These are phyloP conservation scores for Ambrosiella xylebori DNA, from an alignment of 2,329 filamentous ascomycete genomes.

Conservation along the genomic window DNA sequence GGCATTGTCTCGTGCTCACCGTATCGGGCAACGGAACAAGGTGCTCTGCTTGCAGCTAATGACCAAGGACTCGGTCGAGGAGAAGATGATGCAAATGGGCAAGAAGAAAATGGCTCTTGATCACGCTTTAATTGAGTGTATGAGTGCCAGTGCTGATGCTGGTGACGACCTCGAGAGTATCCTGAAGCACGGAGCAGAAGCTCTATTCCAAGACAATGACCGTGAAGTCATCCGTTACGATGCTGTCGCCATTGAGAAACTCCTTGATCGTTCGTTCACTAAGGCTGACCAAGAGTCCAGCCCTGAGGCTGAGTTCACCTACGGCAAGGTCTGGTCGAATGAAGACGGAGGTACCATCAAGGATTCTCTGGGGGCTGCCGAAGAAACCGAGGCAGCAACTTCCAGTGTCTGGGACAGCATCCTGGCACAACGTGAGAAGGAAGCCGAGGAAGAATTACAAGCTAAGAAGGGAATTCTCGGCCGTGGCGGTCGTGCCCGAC, in stretches of 20 bases:
- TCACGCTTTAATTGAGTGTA: conserved; percentile 81
- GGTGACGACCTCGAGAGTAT: conserved; percentile 73
- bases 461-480: conserved; percentile 55
- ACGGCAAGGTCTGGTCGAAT: conserved; percentile 84
- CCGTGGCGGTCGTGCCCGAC: conserved; percentile 60
- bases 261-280: conserved; percentile 75
- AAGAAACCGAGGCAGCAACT: conserved; percentile 33
- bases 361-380: conserved; percentile 26
- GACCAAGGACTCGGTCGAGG: conserved; percentile 75
- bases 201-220: conserved; percentile 62
- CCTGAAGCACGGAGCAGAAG: conserved; percentile 69
- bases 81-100: conserved; percentile 91
- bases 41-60: conserved; percentile 91
- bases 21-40: conserved; percentile 91
- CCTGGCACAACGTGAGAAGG: conserved; percentile 61
- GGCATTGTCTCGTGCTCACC: conserved; percentile 80
- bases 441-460: conserved; percentile 56
- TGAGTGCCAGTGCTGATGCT: conserved; percentile 68
- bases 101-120: conserved; percentile 93
- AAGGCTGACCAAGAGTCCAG: conserved; percentile 37
- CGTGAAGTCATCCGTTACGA: conserved; percentile 70
- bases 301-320: conserved; percentile 51
- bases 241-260: conserved; percentile 61
- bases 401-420: conserved; percentile 71
- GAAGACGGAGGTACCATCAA: conserved; percentile 53